A percentile compares a stretch with the other conserved stretches of the same genome.
Evolutionary conservation across 768 basidiomycete species (phyloP).

Genomic region (Calocera cornea): DNA sequence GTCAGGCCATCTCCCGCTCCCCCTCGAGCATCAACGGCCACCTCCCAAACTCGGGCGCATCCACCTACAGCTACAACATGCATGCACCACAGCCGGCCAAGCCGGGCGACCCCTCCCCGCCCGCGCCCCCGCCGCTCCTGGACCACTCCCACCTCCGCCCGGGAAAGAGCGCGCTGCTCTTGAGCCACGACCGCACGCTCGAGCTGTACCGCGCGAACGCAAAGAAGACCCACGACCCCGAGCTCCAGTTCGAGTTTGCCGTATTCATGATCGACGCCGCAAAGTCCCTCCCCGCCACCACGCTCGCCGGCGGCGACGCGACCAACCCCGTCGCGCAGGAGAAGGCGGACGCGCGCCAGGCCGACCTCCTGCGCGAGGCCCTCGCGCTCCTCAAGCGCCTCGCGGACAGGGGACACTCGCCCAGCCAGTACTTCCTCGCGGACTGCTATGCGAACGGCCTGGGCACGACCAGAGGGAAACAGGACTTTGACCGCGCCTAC

Average conservation of each 20-base stretch:
- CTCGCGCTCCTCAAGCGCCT: slow-evolving; percentile 74
- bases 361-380: slow-evolving; percentile 82
- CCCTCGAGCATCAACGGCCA: background rate
- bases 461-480: slow-evolving; percentile 73
- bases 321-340: slow-evolving; percentile 54
- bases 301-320: slow-evolving; percentile 44
- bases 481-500: slow-evolving; percentile 95
- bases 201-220: slow-evolving; percentile 96
- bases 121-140: slow-evolving; percentile 32
- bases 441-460: slow-evolving; percentile 99
- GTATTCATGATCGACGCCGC: slow-evolving; percentile 98
- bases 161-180: slow-evolving; percentile 80
- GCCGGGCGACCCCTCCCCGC: background rate
- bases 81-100: background rate
- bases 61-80: slow-evolving; percentile 2
- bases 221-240: slow-evolving; percentile 96
- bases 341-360: slow-evolving; percentile 64
- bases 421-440: slow-evolving; percentile 93
- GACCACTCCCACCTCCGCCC: slow-evolving; percentile 89
- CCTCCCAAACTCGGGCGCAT: background rate
- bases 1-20: background rate
- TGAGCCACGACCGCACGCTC: slow-evolving; percentile 90
- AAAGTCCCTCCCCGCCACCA: slow-evolving; percentile 71
- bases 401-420: slow-evolving; percentile 85
- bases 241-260: slow-evolving; percentile 94